A percentile compares a stretch with the other conserved stretches of the same genome.
phyloP scores from a whole-genome alignment of 2,329 filamentous ascomycete genomes.

The Colletotrichum caudatum region DNA sequence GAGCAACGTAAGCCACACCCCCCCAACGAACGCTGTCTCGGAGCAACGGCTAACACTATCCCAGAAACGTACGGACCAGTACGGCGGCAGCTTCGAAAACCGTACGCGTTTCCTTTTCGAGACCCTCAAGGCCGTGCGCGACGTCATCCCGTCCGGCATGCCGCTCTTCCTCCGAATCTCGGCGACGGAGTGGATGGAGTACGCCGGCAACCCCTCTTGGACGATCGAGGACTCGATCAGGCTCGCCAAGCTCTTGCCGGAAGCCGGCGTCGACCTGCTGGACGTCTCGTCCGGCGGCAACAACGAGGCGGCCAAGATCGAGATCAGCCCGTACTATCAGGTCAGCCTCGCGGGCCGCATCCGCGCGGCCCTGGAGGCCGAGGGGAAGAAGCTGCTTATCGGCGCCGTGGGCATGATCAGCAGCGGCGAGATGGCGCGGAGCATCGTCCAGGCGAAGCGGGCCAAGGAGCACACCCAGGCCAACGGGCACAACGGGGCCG shows the following conservation, averaged over 20 bases:
- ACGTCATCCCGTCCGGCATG: constrained; percentile 64
- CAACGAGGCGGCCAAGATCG: constrained; percentile 70
- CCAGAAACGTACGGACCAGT: constrained; percentile 70
- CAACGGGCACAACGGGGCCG: constrained; percentile 48
- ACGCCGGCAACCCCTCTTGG: constrained; percentile 67
- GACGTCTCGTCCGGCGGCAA: constrained; percentile 86
- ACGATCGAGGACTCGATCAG: constrained; percentile 74
- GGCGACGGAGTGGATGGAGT: constrained; percentile 73
- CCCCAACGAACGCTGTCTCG: not conserved
- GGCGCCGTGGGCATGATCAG: constrained; percentile 81
- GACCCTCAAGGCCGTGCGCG: constrained; percentile 63
- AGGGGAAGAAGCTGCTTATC: constrained; percentile 69
- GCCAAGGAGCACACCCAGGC: constrained; percentile 53
- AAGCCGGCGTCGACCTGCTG: constrained; percentile 81
- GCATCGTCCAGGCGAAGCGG: constrained; percentile 59
- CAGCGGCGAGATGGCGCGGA: constrained; percentile 74
- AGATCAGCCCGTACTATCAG: constrained; percentile 76
- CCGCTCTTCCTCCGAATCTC: constrained; percentile 71
- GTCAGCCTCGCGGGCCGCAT: constrained; percentile 77
- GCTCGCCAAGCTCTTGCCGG: constrained; percentile 77
- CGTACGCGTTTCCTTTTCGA: constrained; percentile 71
- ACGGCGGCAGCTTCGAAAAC: constrained; percentile 75
- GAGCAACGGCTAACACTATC: not conserved
- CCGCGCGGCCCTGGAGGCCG: constrained; percentile 71
- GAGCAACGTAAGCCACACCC: constrained; percentile 59